Evolutionary conservation across 1,284 basidiomycete genomes (phyloP), one percentile per base, ranked within the genome.

Genomic region (Ganoderma lingzhi): DNA sequence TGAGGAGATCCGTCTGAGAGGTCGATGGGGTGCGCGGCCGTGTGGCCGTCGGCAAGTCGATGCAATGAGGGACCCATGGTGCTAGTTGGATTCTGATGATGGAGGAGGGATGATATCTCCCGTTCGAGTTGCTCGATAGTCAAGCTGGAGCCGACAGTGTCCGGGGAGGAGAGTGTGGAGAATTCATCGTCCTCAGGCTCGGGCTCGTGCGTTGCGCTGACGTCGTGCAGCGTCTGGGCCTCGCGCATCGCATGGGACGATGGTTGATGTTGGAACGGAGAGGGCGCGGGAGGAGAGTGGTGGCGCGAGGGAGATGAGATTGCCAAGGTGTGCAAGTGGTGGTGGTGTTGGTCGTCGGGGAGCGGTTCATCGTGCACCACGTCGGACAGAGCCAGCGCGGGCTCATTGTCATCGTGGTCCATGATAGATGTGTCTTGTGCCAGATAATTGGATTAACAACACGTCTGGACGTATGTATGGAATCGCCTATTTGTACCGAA

Each of bases 281-380:
- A 78, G 45, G 81, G 77, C 44, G 72, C 70, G 44, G 70, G 68
- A 3, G 72, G 72, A 17, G 70, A 70, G 42, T 68, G 72, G 2
- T 63, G 72, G 64, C 81, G 77, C 70, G 76, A 63, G 64, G 66
- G 69, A 12, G 73, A 62, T 63, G 68, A 61, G 65, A 74, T 37
- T 64, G 74, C 44, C 62, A 76, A 51, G 64, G 69, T 44, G 9
- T 45, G 62, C 28, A 63, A 12, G 44, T 72, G 70, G 67, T 86
- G 82, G 73, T 87, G 82, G 74, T 82, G 84, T 72, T 73, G 71
- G 68, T 75, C 73, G 66, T 76, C 74, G 56, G 69, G 73, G 17
- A 91, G 86, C 48, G 89, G 85, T 68, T 91, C 90, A 76, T 92
- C 90, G 78, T 92, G 90, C 55, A 93, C 90, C 78, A 93, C 92